Conservation (phyloP, 139 green algal genomes). For the Pleodorina starrii region DNA sequence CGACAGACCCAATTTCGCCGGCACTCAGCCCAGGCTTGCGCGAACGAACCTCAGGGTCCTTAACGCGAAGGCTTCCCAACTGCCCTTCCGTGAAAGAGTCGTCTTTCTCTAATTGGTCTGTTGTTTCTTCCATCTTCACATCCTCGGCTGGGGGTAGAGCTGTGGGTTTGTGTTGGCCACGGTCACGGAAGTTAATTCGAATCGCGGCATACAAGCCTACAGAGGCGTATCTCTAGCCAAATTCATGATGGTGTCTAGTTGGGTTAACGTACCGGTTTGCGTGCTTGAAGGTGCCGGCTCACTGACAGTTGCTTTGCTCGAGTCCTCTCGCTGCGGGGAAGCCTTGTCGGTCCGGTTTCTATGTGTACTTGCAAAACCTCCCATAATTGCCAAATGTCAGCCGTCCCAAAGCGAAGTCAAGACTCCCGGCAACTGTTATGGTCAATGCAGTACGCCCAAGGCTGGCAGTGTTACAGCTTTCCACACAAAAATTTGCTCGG, state of each 20-base stretch:
- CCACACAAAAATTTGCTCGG: background rate
- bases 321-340: background rate
- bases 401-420: background rate
- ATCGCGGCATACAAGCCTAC: background rate
- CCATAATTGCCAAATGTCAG: background rate
- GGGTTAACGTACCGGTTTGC: too few species aligned
- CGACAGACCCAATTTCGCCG: background rate
- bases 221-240: too few species aligned
- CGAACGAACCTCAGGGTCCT: conserved; percentile 17
- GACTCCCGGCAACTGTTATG: background rate
- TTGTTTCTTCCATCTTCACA: conserved; percentile 18
- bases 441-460: background rate
- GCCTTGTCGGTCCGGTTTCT: background rate
- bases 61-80: conserved; percentile 6
- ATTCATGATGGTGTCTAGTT: too few species aligned
- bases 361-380: conserved; percentile 14
- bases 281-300: too few species aligned
- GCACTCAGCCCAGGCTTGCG: background rate
- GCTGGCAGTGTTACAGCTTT: too few species aligned
- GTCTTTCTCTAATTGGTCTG: background rate
- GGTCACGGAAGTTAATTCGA: background rate
- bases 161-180: background rate
- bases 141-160: background rate
- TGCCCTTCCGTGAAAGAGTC: background rate
- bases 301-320: too few species aligned